Evolutionary conservation across 768 basidiomycete species (phyloP).

Genomic region (Cystoderma amianthinum): DNA sequence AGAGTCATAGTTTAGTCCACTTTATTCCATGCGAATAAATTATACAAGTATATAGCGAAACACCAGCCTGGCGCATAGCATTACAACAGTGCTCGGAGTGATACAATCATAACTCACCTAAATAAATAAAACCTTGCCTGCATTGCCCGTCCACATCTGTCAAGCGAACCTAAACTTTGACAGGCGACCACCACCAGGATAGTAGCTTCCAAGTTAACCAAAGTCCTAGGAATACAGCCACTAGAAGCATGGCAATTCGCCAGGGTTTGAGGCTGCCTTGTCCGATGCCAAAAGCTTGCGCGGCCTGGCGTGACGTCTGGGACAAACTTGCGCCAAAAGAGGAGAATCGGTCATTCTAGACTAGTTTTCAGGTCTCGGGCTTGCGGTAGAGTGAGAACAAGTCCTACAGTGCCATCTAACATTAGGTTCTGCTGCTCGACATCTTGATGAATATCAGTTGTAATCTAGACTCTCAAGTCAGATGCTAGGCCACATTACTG

Average conservation of each 20-base stretch:
- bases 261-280: conserved; percentile 62
- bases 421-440: conserved; percentile 77
- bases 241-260: conserved; percentile 57
- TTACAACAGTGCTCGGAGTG: no score
- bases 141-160: not conserved
- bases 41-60: not conserved
- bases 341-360: conserved; percentile 59
- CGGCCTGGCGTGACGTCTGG: conserved; percentile 63
- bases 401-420: conserved; percentile 67
- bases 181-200: conserved; percentile 37
- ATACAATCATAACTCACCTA: not conserved
- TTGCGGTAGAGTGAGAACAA: no score
- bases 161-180: not conserved
- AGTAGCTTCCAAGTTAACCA: conserved; percentile 50
- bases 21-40: not conserved
- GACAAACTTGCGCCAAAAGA: conserved; percentile 56
- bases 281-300: conserved; percentile 68
- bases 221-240: conserved; percentile 44
- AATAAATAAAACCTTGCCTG: not conserved
- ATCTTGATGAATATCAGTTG: conserved; percentile 81
- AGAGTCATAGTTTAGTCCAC: no score
- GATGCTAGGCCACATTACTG: not conserved
- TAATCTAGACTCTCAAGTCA: conserved; percentile 43
- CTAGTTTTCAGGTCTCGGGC: no score
- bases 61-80: no score